Evolutionary conservation across 2,329 filamentous ascomycete species (phyloP).

Genomic region (Ophidiomyces ophidiicola): DNA sequence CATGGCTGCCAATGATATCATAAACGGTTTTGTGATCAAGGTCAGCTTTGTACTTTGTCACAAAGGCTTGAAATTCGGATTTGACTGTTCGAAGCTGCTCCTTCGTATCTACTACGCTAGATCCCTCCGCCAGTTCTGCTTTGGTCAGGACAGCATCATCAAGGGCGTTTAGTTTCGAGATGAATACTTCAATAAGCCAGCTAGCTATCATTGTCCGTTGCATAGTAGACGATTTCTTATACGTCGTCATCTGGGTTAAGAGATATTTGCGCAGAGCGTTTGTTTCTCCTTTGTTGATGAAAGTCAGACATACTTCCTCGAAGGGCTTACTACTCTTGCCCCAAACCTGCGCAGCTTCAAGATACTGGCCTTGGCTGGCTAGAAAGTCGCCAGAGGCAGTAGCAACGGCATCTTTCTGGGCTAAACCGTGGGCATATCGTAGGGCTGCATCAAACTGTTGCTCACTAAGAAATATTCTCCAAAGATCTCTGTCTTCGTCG

Average conservation of each 20-base stretch:
- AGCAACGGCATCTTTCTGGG: conserved; percentile 81
- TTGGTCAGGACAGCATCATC: conserved; percentile 90
- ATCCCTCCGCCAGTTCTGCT: conserved; percentile 62
- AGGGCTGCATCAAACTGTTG: conserved; percentile 83
- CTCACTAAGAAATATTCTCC: conserved; percentile 80
- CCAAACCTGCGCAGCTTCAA: conserved; percentile 79
- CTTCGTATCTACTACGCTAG: conserved; percentile 57
- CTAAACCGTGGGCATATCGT: conserved; percentile 64
- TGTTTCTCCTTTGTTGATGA: conserved; percentile 81
- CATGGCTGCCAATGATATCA: conserved; percentile 90
- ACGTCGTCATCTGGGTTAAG: conserved; percentile 64
- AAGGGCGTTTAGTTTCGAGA: conserved; percentile 88
- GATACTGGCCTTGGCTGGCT: conserved; percentile 65
- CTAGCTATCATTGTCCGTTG: conserved; percentile 89
- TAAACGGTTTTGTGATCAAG: conserved; percentile 87
- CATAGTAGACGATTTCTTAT: conserved; percentile 78
- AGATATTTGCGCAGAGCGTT: conserved; percentile 87
- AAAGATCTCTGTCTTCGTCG: conserved; percentile 84
- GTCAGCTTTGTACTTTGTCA: conserved; percentile 70
- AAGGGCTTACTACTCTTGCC: conserved; percentile 95
- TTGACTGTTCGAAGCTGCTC: conserved; percentile 59
- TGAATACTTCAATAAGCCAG: conserved; percentile 92
- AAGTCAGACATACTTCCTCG: conserved; percentile 81
- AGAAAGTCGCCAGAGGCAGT: conserved; percentile 85
- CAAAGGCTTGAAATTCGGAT: conserved; percentile 78